Conservation (phyloP, 306 rosid species). For the Prinsepia uniflora region DNA sequence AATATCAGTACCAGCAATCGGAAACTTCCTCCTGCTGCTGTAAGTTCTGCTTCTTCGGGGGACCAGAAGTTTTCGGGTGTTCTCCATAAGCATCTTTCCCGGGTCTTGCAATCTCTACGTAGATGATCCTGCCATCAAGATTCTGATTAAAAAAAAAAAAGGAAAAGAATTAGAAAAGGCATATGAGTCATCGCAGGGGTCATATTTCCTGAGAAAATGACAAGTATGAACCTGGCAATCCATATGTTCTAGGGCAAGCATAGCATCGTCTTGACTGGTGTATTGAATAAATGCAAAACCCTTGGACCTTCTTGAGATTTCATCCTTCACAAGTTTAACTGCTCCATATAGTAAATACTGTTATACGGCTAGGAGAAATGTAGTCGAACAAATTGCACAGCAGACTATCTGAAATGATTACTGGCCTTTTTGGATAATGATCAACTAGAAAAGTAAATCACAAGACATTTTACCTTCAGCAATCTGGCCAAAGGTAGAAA, state of each 20-base stretch:
- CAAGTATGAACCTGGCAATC: conserved; percentile 64
- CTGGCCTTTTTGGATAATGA: not conserved
- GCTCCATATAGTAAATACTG: conserved; percentile 19
- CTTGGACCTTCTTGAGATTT: conserved; percentile 44
- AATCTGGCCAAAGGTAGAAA: conserved; percentile 76
- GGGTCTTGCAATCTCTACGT: conserved; percentile 65
- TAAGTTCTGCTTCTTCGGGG: conserved; percentile 54
- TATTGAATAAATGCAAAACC: conserved; percentile 90
- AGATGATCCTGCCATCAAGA: conserved; percentile 57
- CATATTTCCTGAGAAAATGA: conserved; percentile 5
- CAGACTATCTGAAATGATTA: not conserved
- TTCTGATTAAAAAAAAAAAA: conserved; percentile 30
- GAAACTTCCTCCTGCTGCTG: conserved; percentile 53
- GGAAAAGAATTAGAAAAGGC: not conserved
- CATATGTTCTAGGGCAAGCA: conserved; percentile 87
- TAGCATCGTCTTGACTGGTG: conserved; percentile 65
- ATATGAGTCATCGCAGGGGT: conserved; percentile 13
- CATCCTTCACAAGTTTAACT: conserved; percentile 67
- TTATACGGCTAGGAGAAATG: not conserved
- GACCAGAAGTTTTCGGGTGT: conserved; percentile 58
- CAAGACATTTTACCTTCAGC: conserved; percentile 59
- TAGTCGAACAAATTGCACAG: not conserved
- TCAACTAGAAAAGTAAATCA: not conserved
- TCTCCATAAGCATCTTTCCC: conserved; percentile 41
- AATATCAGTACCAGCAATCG: conserved; percentile 84